Base-by-base conservation (phyloP, 495 filamentous ascomycete species). In the Neurospora sp. region DNA sequence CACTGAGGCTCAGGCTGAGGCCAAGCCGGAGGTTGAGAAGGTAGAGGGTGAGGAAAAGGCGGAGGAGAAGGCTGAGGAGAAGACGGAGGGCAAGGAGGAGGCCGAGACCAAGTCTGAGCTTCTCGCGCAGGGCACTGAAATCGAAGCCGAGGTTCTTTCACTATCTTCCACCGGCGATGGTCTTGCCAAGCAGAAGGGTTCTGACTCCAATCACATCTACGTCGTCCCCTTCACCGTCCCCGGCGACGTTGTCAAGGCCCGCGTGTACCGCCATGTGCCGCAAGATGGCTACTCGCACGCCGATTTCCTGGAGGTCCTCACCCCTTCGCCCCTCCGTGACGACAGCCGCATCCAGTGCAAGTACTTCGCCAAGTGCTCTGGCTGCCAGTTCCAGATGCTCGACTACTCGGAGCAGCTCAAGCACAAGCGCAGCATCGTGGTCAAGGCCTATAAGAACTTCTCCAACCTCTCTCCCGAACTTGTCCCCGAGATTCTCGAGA, bases 331-430 rank as follows among this genome's bases (percentile, higher is more conserved):
- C 1, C 83, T 90, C 46, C 90, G 96, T 75, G 89, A 98, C 75
- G 93, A 97, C 78, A 86, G 84, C 62, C 86, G 89, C 2, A 87
- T 97, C 76, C 82, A 86, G 62, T 99, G 96, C 85, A 84, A 88
- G 76, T 98, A 98, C 83, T 99, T 99, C 78, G 82, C 87, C 40
- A 88, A 85, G 71, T 99, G 96, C 80, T 93, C 92, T 0, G 96
- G 96, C 5, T 99, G 96, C 78, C 96, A 98, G 83, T 93, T 98
- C 79, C 96, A 99, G 82, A 97, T 98, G 93, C 88, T 99, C 72
- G 88, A 93, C 54, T 99, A 99, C 82, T 83, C 87, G 39, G 90
- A 92, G 72, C 96, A 99, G 80, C 86, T 99, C 39, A 86, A 84
- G 40, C 91, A 94, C 78, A 99, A 99, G 84, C 90, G 88, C 79